Evolutionary conservation across 805 yeast species (phyloP).

Genomic region (Cephaloascus fragrans): DNA sequence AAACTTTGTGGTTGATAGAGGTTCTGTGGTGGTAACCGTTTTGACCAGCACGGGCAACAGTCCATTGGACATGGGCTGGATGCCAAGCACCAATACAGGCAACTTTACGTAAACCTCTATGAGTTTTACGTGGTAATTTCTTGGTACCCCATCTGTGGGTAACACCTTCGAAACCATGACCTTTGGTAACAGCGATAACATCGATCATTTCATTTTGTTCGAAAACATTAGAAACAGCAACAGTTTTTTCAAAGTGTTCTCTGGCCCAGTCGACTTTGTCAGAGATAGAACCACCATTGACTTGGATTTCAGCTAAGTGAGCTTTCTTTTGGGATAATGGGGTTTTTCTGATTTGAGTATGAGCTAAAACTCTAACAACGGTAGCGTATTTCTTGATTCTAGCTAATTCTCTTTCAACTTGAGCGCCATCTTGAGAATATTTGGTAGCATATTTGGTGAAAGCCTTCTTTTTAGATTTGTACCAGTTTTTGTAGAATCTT

Average conservation of each 20-base stretch:
- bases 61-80: constrained; percentile 99
- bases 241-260: constrained; percentile 99
- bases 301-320: constrained; percentile 98
- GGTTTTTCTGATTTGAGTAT: constrained; percentile 99
- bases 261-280: constrained; percentile 98
- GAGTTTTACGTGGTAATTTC: constrained; percentile 99
- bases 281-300: constrained; percentile 97
- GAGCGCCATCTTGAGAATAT: constrained; percentile 86
- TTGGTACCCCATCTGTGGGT: constrained; percentile 99
- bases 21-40: constrained; percentile 99
- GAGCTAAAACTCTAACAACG: constrained; percentile 98
- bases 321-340: constrained; percentile 99
- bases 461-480: constrained; percentile 99
- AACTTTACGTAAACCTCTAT: constrained; percentile 99
- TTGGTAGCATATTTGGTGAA: constrained; percentile 99
- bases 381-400: constrained; percentile 98
- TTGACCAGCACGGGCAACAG: constrained; percentile 99
- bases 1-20: constrained; percentile 99
- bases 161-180: constrained; percentile 99
- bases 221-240: constrained; percentile 88
- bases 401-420: constrained; percentile 92
- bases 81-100: constrained; percentile 99
- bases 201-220: constrained; percentile 99
- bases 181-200: constrained; percentile 98
- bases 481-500: constrained; percentile 99